Evolutionary conservation across 768 basidiomycete species (phyloP).

Genomic region (Rhizopogon vulgaris): DNA sequence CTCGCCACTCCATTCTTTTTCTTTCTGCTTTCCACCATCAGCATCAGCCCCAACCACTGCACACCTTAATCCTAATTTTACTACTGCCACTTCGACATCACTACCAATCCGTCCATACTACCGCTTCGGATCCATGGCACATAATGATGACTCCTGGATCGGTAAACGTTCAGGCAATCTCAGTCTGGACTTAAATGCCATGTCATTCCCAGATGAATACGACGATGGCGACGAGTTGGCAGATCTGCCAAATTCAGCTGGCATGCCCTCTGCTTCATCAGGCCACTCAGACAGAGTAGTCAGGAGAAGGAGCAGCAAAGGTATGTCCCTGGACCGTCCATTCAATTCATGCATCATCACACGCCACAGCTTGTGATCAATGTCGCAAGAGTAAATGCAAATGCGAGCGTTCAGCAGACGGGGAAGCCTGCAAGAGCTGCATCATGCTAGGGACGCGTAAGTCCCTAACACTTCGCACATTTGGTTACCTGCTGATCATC

Average conservation of each 20-base stretch:
- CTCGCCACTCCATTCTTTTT: conserved; percentile 14
- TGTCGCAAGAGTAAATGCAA: conserved; percentile 89
- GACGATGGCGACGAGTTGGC: conserved; percentile 53
- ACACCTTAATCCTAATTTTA: not conserved
- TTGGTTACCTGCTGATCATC: conserved; percentile 8
- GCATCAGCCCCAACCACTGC: not conserved
- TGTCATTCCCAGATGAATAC: conserved; percentile 57
- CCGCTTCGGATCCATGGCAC: conserved; percentile 23
- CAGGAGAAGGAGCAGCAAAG: conserved; percentile 73
- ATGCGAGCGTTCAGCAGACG: conserved; percentile 62
- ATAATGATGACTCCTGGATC: conserved; percentile 18
- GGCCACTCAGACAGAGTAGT: conserved; percentile 43
- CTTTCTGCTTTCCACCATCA: conserved; percentile 16
- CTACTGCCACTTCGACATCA: not conserved
- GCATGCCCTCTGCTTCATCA: conserved; percentile 10
- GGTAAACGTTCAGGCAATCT: conserved; percentile 12
- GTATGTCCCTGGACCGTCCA: conserved; percentile 22
- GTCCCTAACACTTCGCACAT: conserved; percentile 12
- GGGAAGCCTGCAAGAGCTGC: conserved; percentile 72
- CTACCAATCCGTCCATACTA: conserved; percentile 6
- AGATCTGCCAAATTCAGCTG: conserved; percentile 29
- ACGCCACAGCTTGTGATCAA: conserved; percentile 68
- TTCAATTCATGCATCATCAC: not conserved
- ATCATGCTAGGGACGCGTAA: conserved; percentile 65
- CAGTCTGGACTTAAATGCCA: conserved; percentile 20